Percentiles rank a stretch among this genome's conserved stretches.
phyloP scores from a whole-genome alignment of 192 early-diverging fungal species.

The Mortierella claussenii region DNA sequence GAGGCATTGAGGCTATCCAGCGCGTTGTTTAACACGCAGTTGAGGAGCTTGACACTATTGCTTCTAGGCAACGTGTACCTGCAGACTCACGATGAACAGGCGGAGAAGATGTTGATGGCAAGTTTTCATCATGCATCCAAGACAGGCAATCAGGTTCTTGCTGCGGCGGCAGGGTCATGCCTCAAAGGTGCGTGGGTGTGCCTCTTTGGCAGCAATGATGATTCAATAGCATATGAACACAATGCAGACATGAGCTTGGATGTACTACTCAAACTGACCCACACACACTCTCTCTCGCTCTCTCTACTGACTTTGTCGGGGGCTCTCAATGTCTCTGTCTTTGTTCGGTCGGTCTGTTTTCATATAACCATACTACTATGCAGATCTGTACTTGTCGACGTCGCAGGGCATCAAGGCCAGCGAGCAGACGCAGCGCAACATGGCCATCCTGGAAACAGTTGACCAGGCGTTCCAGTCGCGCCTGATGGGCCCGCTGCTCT shows the following conservation, averaged over 20 bases:
- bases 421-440: slow-evolving; percentile 42
- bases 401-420: slow-evolving; percentile 49
- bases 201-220: neutral
- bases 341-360: too few species aligned
- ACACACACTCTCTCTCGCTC: too few species aligned
- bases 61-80: slow-evolving; percentile 51
- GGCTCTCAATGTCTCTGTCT: too few species aligned
- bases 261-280: too few species aligned
- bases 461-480: slow-evolving; percentile 25
- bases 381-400: slow-evolving; percentile 48
- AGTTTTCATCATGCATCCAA: slow-evolving; percentile 43
- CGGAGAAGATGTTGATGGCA: slow-evolving; percentile 56
- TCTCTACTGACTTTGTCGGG: too few species aligned
- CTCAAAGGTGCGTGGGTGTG: slow-evolving; percentile 37
- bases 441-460: slow-evolving; percentile 13
- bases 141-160: slow-evolving; percentile 32
- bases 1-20: slow-evolving; percentile 52
- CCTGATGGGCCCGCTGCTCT: slow-evolving; percentile 12
- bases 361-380: neutral
- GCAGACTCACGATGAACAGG: slow-evolving; percentile 56
- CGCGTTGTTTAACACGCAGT: slow-evolving; percentile 45
- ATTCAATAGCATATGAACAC: too few species aligned
- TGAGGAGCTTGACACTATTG: slow-evolving; percentile 51
- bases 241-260: too few species aligned
- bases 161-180: slow-evolving; percentile 29